Conservation (phyloP, 805 yeast species). For the Yueomyces sinensis region DNA sequence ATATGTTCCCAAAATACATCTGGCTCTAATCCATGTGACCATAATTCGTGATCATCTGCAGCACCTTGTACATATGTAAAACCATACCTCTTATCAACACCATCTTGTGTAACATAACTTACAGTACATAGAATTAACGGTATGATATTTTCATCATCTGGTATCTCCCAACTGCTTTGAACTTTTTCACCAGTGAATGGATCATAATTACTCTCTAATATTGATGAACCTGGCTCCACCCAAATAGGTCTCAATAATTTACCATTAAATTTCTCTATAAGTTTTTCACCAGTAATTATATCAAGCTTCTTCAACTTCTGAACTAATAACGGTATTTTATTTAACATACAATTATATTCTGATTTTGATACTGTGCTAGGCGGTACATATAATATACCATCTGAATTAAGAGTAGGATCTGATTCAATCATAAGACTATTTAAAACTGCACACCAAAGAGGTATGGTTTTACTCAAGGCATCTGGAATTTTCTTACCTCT, state of each 20-base stretch:
- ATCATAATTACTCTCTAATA: conserved; percentile 13
- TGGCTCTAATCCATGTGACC: conserved; percentile 53
- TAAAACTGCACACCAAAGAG: conserved; percentile 82
- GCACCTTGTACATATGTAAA: conserved; percentile 79
- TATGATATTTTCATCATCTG: conserved; percentile 24
- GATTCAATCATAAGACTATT: conserved; percentile 38
- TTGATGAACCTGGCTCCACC: conserved; percentile 43
- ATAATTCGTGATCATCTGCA: conserved; percentile 85
- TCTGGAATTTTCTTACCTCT: conserved; percentile 81
- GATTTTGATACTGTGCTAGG: conserved; percentile 39
- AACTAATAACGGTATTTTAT: conserved; percentile 36
- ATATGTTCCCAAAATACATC: conserved; percentile 41
- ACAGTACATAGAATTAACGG: conserved; percentile 47
- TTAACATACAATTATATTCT: conserved; percentile 40
- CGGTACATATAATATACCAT: conserved; percentile 35
- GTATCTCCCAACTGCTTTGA: conserved; percentile 20
- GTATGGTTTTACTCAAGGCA: conserved; percentile 73
- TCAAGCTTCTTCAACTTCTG: conserved; percentile 29
- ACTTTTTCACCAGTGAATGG: conserved; percentile 20
- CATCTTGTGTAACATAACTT: conserved; percentile 49
- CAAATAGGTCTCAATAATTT: conserved; percentile 55
- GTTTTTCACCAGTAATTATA: conserved; percentile 24
- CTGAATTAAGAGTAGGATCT: conserved; percentile 3
- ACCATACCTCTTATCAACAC: conserved; percentile 32
- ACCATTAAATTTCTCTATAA: conserved; percentile 23